Base-by-base conservation (phyloP, 2,329 filamentous ascomycete genomes). In the Xylariaceae sp. region DNA sequence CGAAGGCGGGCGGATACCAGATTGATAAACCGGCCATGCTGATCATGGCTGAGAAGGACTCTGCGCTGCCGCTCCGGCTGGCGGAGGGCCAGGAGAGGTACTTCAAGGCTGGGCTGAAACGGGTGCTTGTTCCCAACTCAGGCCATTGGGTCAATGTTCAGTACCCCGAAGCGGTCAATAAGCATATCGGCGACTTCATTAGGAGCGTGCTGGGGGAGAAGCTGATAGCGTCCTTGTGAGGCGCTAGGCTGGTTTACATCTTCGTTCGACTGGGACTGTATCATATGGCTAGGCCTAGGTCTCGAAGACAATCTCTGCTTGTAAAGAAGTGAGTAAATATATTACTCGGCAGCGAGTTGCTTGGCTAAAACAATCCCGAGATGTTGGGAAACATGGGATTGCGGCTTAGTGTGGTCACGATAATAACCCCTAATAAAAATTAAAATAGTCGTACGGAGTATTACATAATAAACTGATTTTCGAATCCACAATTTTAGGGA, bases 101-200 rank as follows among this genome's bases (percentile, higher is more conserved):
- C 60, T 85, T 93, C 57, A 81, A 83, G 2, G 80, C 85, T 45
- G 73, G 96, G 67, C 89, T 83, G 7, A 79, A 81, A 57, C 80
- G 76, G 7, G 84, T 89, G 70, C 87, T 96, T 7, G 52, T 70
- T 20, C 45, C 54, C 21, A 74, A 87, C 37, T 81, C 88, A 0
- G 78, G 81, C 18, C 95, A 98, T 74, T 98, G 93, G 93, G 90
- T 88, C 44, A 75, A 96, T 70, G 87, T 85, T 78, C 85, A 96
- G 77, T 84, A 83, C 61, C 81, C 88, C 0, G 82, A 80, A 20
- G 84, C 88, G 65, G 84, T 91, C 2, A 97, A 97, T 72, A 71
- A 70, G 48, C 76, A 86, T 57, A 79, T 96, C 64, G 79, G 77
- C 53, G 78, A 81, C 54, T 96, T 92, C 83, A 63, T 96, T 57